Evolutionary conservation across 2,329 filamentous ascomycete genomes (phyloP).

Genomic region (Fusarium ramigenum): DNA sequence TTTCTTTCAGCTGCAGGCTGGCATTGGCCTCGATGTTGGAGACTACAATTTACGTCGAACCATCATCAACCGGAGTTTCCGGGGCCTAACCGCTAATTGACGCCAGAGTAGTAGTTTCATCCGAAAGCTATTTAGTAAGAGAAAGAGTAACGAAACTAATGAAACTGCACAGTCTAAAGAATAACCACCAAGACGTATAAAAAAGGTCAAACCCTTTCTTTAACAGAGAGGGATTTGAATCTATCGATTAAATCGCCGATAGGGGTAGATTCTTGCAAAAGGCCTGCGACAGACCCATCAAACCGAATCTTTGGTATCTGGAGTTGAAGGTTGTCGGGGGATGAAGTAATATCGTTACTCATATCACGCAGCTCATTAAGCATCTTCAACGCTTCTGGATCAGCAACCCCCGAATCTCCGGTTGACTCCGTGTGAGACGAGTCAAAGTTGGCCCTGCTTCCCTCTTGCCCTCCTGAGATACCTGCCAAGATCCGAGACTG

Average conservation of each 20-base stretch:
- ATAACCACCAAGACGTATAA: too few relatives aligned
- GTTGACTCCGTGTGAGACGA: background rate
- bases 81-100: too few relatives aligned
- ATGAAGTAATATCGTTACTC: background rate
- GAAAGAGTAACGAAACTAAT: too few relatives aligned
- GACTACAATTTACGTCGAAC: too few relatives aligned
- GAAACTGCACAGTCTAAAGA: too few relatives aligned
- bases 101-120: too few relatives aligned
- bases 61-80: too few relatives aligned
- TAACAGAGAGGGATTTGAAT: background rate
- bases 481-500: background rate
- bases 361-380: background rate
- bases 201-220: rapidly evolving
- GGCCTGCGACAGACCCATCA: background rate
- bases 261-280: background rate
- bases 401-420: rapidly evolving
- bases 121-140: too few relatives aligned
- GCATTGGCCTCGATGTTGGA: too few relatives aligned
- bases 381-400: background rate
- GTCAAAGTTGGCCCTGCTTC: background rate
- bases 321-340: background rate
- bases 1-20: too few relatives aligned
- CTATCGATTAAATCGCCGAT: background rate
- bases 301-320: background rate
- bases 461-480: background rate